A percentile compares a stretch with the other conserved stretches of the same genome.
Conservation (phyloP, 75 land plant species). For the Azolla pinnata region DNA sequence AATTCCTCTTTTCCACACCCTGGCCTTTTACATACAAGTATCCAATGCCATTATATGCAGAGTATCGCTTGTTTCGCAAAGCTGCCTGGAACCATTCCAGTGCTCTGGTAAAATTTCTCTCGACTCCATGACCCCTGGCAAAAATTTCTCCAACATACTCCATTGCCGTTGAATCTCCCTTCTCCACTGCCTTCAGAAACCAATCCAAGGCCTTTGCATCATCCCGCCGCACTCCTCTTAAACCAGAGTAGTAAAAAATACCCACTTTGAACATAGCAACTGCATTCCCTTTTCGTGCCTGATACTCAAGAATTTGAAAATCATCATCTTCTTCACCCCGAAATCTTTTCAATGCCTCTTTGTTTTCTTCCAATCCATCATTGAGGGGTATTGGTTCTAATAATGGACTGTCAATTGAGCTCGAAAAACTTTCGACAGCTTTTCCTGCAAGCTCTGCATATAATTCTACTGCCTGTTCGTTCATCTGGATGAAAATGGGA, state of each 20-base stretch:
- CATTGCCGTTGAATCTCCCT: slow-evolving; percentile 74
- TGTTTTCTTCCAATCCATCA: slow-evolving; percentile 84
- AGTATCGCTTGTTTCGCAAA: slow-evolving; percentile 42
- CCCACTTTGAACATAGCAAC: slow-evolving; percentile 82
- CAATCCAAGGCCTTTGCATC: slow-evolving; percentile 61
- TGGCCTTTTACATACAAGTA: slow-evolving; percentile 85
- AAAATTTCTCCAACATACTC: slow-evolving; percentile 95
- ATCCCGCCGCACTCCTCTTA: slow-evolving; percentile 76
- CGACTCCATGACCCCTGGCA: slow-evolving; percentile 91
- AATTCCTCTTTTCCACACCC: slow-evolving; percentile 84
- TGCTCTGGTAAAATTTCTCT: slow-evolving; percentile 82
- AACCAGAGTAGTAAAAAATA: slow-evolving; percentile 73
- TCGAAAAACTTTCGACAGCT: slow-evolving; percentile 74
- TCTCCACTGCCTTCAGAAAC: slow-evolving; percentile 84
- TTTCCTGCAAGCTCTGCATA: slow-evolving; percentile 84
- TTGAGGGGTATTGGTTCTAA: slow-evolving; percentile 74
- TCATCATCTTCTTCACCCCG: slow-evolving; percentile 97
- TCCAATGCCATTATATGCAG: slow-evolving; percentile 93
- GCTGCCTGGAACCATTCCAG: slow-evolving; percentile 74
- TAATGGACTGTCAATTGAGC: slow-evolving; percentile 74
- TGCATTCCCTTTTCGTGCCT: slow-evolving; percentile 85
- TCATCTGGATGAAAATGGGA: slow-evolving; percentile 70
- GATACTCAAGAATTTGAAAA: slow-evolving; percentile 89
- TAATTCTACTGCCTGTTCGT: slow-evolving; percentile 67
- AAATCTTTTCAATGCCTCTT: slow-evolving; percentile 59